These are phyloP conservation scores for Pichia sp. DNA, from an alignment of 1,139 yeast genomes.

Conservation along the genomic window DNA sequence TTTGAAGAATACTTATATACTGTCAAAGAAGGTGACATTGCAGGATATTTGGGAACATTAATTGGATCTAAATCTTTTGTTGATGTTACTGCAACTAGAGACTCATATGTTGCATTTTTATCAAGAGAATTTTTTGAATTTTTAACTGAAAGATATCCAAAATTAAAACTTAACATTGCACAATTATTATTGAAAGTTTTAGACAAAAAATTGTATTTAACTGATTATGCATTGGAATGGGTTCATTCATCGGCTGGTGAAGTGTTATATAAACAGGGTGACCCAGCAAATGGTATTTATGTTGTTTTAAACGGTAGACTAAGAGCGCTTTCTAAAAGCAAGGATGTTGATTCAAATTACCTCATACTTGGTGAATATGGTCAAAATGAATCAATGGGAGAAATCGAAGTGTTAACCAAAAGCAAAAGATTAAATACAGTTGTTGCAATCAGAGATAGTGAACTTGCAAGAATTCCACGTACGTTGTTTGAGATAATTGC, in stretches of 20 bases:
- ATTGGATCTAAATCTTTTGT: constrained; percentile 79
- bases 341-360: constrained; percentile 15
- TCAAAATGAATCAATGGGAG: constrained; percentile 93
- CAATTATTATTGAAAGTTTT: constrained; percentile 60
- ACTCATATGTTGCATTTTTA: constrained; percentile 62
- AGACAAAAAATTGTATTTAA: constrained; percentile 59
- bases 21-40: constrained; percentile 73
- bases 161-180: constrained; percentile 73
- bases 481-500: constrained; percentile 81
- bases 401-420: constrained; percentile 88
- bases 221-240: constrained; percentile 96
- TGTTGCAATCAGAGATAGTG: constrained; percentile 89
- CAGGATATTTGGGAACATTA: constrained; percentile 79
- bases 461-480: constrained; percentile 88
- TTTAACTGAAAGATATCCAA: constrained; percentile 69
- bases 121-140: constrained; percentile 57
- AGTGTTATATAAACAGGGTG: constrained; percentile 73
- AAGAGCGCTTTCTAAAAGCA: constrained; percentile 44
- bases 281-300: constrained; percentile 86
- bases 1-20: constrained; percentile 45
- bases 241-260: constrained; percentile 84
- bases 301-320: constrained; percentile 87
- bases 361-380: constrained; percentile 72
- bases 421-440: constrained; percentile 65
- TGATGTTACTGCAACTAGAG: constrained; percentile 52